Evolutionary conservation across 2,329 filamentous ascomycete genomes (phyloP), one percentile per base, ranked within the genome.

Genomic region (Penicillium sp.): DNA sequence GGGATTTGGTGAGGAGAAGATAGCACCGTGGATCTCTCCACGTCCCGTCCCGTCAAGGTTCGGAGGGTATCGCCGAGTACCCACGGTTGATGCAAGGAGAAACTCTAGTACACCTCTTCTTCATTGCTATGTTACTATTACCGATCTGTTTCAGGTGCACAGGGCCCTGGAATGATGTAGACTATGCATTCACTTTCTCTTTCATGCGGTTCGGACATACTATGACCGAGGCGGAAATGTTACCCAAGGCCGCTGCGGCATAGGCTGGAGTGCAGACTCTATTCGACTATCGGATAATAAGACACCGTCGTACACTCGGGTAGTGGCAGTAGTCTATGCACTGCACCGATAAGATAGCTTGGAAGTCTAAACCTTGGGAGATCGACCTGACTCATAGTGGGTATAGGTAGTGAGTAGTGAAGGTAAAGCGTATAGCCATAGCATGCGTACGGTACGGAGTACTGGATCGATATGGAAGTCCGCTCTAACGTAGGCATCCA

Each of bases 21-120:
- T 40, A 26, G 37, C 37, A 40, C 29, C 53, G 49, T 54, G 51
- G 49, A 52, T 56, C 51, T 47, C 35, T 34, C 44, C 34, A 59
- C 63, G 64, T 63, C 57, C 64, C 65, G 65, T 63, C 60, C 65
- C 65, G 65, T 67, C 61, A 67, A 68, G 62, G 65, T 67, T 67
- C 57, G 59, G 59, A 59, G 51, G 52, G 55, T 57, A 58, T 62
- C 59, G 53, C 52, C 51, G 51, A 59, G 42, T 50, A 60, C 42
- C 62, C 60, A 66, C 47, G 59, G 59, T 60, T 56, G 54, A 59
- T 49, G 59, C 58, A 65, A 65, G 62, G 63, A 60, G 60, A 23
- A 26, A 11, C 32, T 16, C 8, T 20, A 34, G 14, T 16, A 20
- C 26, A 34, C 18, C 18, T 16, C 9, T 3, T 10, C n/a, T 11